Percentiles rank a stretch among this genome's conserved stretches.
phyloP scores from a whole-genome alignment of 352 stramenopile species.

The Lagenidium sp. region DNA sequence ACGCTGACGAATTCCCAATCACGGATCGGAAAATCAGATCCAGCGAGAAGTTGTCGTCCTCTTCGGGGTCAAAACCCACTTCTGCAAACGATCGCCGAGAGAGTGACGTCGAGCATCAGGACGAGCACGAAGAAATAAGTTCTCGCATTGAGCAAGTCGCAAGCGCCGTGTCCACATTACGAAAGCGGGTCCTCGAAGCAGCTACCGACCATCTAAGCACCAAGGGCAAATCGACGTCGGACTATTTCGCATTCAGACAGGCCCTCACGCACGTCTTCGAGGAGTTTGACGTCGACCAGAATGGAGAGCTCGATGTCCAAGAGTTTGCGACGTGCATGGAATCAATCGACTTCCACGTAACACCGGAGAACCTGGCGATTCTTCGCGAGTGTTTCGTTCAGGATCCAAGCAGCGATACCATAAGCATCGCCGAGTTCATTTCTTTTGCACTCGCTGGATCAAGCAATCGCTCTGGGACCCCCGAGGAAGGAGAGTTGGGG shows the following conservation, averaged over 20 bases:
- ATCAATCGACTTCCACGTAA: conserved; percentile 36
- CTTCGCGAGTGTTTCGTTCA: conserved; percentile 45
- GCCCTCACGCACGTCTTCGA: conserved; percentile 40
- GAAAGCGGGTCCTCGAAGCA: conserved; percentile 29
- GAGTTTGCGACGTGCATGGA: conserved; percentile 44
- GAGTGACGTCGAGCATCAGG: no score
- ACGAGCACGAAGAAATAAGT: no score
- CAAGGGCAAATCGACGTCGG: conserved; percentile 9
- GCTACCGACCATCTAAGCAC: conserved; percentile 20
- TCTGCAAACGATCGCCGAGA: no score
- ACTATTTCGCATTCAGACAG: conserved; percentile 48
- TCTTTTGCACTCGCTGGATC: conserved; percentile 49
- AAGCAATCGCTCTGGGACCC: neutral
- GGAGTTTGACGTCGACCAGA: conserved; percentile 41
- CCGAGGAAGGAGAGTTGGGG: conserved; percentile 26
- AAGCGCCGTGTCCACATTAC: conserved; percentile 19
- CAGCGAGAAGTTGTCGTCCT: no score
- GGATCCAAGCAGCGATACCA: conserved; percentile 16
- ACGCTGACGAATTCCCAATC: conserved; percentile 1
- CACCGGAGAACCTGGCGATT: conserved; percentile 26
- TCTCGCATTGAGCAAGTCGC: conserved; percentile 32
- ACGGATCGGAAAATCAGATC: conserved; percentile 3
- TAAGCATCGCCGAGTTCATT: conserved; percentile 64
- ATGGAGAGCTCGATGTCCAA: conserved; percentile 38
- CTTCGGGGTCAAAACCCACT: no score